Percentiles rank a stretch among this genome's conserved stretches.
Evolutionary conservation across 768 basidiomycete genomes (phyloP).

Genomic region (Pleurotus giganteus): DNA sequence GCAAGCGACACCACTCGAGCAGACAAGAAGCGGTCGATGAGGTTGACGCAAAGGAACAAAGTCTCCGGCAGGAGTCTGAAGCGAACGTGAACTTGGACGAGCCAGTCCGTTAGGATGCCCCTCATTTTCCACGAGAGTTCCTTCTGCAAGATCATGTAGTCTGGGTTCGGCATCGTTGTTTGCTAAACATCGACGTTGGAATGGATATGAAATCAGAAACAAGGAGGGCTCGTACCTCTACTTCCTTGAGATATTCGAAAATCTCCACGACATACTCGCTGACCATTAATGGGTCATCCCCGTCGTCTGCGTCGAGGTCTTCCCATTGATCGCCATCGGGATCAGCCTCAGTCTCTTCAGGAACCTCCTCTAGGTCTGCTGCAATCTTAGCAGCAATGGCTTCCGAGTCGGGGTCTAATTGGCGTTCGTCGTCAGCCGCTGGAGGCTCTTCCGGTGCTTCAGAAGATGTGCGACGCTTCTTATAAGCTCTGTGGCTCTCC

Average conservation of each 20-base stretch:
- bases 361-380: conserved; percentile 49
- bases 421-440: conserved; percentile 26
- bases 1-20: conserved; percentile 80
- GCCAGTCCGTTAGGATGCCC: conserved; percentile 92
- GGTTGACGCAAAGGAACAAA: conserved; percentile 91
- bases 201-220: conserved; percentile 6
- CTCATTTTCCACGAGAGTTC: conserved; percentile 98
- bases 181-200: conserved; percentile 39
- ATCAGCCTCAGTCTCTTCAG: conserved; percentile 61
- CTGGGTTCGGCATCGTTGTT: conserved; percentile 83
- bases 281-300: conserved; percentile 94
- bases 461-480: conserved; percentile 73
- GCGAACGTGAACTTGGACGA: conserved; percentile 91
- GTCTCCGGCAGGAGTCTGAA: conserved; percentile 94
- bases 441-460: conserved; percentile 55
- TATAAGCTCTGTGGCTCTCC: conserved; percentile 59
- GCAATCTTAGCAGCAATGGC: conserved; percentile 40
- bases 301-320: conserved; percentile 91
- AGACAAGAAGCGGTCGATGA: conserved; percentile 83
- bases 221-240: conserved; percentile 65
- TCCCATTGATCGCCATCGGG: conserved; percentile 74
- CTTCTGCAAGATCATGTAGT: conserved; percentile 94
- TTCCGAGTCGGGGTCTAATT: conserved; percentile 38
- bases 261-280: conserved; percentile 95
- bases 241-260: conserved; percentile 84